Conservation (phyloP, 805 yeast genomes). For the Scheffersomyces stipitis region DNA sequence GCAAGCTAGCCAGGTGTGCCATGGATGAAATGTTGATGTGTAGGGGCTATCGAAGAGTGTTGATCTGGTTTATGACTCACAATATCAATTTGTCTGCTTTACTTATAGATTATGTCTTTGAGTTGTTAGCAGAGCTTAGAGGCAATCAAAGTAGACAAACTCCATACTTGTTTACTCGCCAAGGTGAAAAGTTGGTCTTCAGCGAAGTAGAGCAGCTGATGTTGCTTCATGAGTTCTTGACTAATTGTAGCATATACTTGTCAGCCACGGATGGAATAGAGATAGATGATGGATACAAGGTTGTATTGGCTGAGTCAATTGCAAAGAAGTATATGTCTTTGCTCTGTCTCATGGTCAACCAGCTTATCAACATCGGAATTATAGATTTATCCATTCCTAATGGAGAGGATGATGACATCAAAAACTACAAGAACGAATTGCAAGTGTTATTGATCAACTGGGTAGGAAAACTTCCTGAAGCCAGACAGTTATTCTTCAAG, state of each 20-base stretch:
- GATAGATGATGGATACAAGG: slow-evolving; percentile 26
- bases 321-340: slow-evolving; percentile 48
- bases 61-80: slow-evolving; percentile 70
- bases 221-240: slow-evolving; percentile 69
- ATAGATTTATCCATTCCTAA: slow-evolving; percentile 39
- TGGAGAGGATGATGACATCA: slow-evolving; percentile 25
- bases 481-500: slow-evolving; percentile 54
- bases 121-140: slow-evolving; percentile 55
- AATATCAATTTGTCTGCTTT: slow-evolving; percentile 51
- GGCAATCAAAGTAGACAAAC: slow-evolving; percentile 36
- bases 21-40: slow-evolving; percentile 75
- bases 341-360: slow-evolving; percentile 62
- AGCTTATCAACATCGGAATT: slow-evolving; percentile 46
- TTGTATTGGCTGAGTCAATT: slow-evolving; percentile 29
- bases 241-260: slow-evolving; percentile 43
- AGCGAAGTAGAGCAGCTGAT: slow-evolving; percentile 62
- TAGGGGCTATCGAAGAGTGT: slow-evolving; percentile 57
- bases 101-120: slow-evolving; percentile 62
- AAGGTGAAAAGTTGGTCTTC: slow-evolving; percentile 48
- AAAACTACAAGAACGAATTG: slow-evolving; percentile 59
- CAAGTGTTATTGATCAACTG: slow-evolving; percentile 62
- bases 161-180: slow-evolving; percentile 52
- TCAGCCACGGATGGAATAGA: slow-evolving; percentile 32
- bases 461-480: slow-evolving; percentile 64
- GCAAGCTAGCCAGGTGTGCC: slow-evolving; percentile 51